phyloP scores from a whole-genome alignment of 208 protist species.

The Trichomonas tenax region DNA sequence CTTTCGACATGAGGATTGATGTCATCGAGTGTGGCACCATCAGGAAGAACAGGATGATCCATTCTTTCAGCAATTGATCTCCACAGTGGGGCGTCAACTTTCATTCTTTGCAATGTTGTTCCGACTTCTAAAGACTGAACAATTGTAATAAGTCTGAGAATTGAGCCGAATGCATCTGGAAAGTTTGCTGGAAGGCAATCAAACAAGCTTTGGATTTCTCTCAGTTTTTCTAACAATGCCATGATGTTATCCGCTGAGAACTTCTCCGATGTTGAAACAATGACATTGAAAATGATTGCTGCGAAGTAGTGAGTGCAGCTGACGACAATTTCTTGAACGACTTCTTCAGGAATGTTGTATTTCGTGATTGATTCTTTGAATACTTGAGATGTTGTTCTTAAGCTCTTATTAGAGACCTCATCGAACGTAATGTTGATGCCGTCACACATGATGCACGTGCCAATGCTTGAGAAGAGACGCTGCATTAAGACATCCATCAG shows the following conservation, averaged over 20 bases:
- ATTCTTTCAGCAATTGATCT: not conserved
- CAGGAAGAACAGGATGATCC: not conserved
- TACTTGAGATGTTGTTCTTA: not conserved
- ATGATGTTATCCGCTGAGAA: not conserved
- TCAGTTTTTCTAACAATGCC: not conserved
- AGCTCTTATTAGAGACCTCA: not conserved
- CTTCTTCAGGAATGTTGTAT: not conserved
- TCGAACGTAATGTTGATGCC: not conserved
- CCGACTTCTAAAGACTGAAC: not conserved
- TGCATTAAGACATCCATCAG: not conserved
- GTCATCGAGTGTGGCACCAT: not conserved
- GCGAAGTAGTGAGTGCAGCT: not conserved
- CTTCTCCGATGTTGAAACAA: not conserved
- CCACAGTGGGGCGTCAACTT: not conserved
- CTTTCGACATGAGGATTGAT: not conserved
- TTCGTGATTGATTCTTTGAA: not conserved
- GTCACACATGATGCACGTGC: not conserved
- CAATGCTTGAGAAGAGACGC: not conserved
- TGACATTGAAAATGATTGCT: not conserved
- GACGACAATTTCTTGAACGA: not conserved
- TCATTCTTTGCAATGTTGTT: not conserved
- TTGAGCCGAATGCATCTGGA: not conserved
- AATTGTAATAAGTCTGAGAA: not conserved
- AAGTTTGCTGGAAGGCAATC: not conserved
- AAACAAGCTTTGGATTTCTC: not conserved